Evolutionary conservation across 148 eudicot genomes (phyloP).

Genomic region (Fallopia convolvulus): DNA sequence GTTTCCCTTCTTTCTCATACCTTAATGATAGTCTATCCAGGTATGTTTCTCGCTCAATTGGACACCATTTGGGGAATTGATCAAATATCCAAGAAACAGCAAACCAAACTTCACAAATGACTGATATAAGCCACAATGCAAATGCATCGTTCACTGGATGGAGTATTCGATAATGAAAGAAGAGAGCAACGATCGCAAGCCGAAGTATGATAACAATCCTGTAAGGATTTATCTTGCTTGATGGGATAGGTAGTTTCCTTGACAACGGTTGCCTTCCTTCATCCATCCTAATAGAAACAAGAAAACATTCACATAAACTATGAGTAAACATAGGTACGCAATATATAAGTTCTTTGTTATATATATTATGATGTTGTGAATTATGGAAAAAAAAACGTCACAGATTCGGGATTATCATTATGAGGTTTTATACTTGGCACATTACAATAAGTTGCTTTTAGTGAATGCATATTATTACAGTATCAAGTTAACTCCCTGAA

Average conservation of each 20-base stretch:
- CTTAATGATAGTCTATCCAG: slow-evolving; percentile 85
- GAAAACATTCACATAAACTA: neutral
- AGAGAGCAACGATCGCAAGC: slow-evolving; percentile 65
- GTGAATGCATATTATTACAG: neutral
- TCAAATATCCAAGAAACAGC: slow-evolving; percentile 93
- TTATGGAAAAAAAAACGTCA: neutral
- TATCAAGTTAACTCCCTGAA: neutral
- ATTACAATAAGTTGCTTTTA: neutral
- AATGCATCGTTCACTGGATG: slow-evolving; percentile 92
- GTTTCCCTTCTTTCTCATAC: slow-evolving; percentile 98
- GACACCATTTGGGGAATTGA: slow-evolving; percentile 94
- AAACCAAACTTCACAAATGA: slow-evolving; percentile 96
- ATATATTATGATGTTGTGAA: too few relatives aligned
- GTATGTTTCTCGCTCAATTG: slow-evolving; percentile 92
- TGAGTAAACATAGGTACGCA: neutral
- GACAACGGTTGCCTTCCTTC: slow-evolving; percentile 98
- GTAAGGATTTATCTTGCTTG: slow-evolving; percentile 96
- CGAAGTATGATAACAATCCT: slow-evolving; percentile 73
- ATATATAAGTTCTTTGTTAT: neutral
- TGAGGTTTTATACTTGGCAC: neutral
- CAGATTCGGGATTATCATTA: neutral
- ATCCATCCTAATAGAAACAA: slow-evolving; percentile 60
- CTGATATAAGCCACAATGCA: slow-evolving; percentile 86
- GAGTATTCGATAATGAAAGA: slow-evolving; percentile 77
- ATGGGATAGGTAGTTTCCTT: slow-evolving; percentile 80